Base-by-base conservation (phyloP, 306 rosid genomes). In the Castanopsis chinensis region DNA sequence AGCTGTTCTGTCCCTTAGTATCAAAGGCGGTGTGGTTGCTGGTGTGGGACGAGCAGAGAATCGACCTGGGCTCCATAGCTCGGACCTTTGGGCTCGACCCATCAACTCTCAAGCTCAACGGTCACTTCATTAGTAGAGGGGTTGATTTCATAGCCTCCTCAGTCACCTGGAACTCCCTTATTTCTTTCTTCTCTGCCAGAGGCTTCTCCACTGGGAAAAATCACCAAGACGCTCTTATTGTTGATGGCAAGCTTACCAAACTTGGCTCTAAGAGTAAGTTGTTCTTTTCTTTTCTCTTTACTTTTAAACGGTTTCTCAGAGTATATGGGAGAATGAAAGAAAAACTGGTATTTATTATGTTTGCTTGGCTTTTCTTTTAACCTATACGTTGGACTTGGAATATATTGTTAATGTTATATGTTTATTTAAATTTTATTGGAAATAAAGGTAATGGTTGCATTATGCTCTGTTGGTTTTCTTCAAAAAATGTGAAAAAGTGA, bases 21-120 rank as follows among this genome's bases (percentile, higher is more conserved):
- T 81, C 92, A 5, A 86, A 89, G 71, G 57, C 35, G 7, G 75
- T 65, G 1, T 78, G 61, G 6, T 27, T 87, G 53, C 82, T 71
- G 51, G 83, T 78, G 1, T 80, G 79, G 80, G 92, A 73, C 20
- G 89, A 90, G 30, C 74, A 89, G 64, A 85, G 72, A 76, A 76
- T 94, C 72, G 94, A 94, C 83, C 72, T 94, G 77, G 97, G 98
- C 6, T 85, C 82, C 79, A 87, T 94, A 69, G 91, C 94, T 32
- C 5, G 76, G 51, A 58, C 68, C 2, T 91, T 92, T 77, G 94
- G 94, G 56, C 76, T 94, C 1, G 90, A 91, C 30, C 93, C 97
- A 7, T 75, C 85, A n/a, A 83, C 97, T 49, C 5, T 94, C 75
- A 94, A 71, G 84, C 88, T 94, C 56, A 94, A 94, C 30, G 91